Base-by-base conservation (phyloP, 257 asterid species). In the Gardenia jasminoides region DNA sequence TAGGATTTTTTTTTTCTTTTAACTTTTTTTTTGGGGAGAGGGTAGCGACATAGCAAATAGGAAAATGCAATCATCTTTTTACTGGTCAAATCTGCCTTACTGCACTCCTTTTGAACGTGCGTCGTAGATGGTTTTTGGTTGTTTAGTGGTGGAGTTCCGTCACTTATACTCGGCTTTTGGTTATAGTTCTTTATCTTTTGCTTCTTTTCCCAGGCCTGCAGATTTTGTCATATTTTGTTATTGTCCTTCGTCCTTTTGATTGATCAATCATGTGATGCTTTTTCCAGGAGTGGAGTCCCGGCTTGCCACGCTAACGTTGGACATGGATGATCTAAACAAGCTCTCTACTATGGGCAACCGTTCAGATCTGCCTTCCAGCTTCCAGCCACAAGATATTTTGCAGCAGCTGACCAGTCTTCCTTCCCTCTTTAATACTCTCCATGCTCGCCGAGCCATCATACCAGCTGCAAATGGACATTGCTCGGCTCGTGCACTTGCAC, bases 401-500 rank as follows among this genome's bases (percentile, higher is more conserved):
- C 91, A 88, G 79, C 74, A 89, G 80, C 92, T 92, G 17, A 76
- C 89, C 31, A 73, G 96, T 44, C 86, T 95, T 70, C 97, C 99
- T 6, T 86, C 92, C 78, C 16, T 90, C 75, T 95, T 93, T 33
- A 95, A 95, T 84, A 80, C 98, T 36, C 98, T 95, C 28, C 71
- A 85, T 20, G 85, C 91, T 36, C 98, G 99, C 17, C 99, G 99
- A 78, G 81, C 98, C 82, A 92, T 93, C 76, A 86, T 93, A 79
- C 99, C 99, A 58, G 87, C 98, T 73, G 99, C 96, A 71, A 95
- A 95, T 70, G 87, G 84, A n/a, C 99, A 95, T 50, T 95, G 99
- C 93, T 93, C 99, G 19, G 99, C 99, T 43, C 97, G 99, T 76
- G 99, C 99, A 64, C 94, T 95, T 3, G 94, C 98, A 20, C 97